Conservation (phyloP, 306 rosid species). For the Cicer cuneatum region DNA sequence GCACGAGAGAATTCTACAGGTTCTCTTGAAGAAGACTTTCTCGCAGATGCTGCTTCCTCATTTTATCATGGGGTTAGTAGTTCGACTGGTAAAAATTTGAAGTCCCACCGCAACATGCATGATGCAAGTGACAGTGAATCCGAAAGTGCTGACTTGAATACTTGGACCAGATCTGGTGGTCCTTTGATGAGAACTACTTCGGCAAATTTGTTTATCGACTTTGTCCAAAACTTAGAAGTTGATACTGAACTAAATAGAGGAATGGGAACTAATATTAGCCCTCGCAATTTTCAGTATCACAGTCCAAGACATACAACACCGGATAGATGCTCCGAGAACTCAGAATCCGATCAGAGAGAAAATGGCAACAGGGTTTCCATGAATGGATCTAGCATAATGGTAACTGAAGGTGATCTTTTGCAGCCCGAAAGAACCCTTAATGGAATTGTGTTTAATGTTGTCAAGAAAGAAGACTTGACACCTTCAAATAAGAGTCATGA, state of each 20-base stretch:
- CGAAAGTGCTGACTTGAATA: slow-evolving; percentile 64
- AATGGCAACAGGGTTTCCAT: slow-evolving; percentile 48
- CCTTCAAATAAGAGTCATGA: slow-evolving; percentile 60
- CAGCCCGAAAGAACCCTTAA: slow-evolving; percentile 88
- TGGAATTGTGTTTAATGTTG: slow-evolving; percentile 85
- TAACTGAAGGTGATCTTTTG: slow-evolving; percentile 92
- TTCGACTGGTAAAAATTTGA: slow-evolving; percentile 51
- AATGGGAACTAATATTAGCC: slow-evolving; percentile 49
- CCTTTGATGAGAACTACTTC: slow-evolving; percentile 96
- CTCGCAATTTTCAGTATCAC: slow-evolving; percentile 48
- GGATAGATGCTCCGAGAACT: slow-evolving; percentile 60
- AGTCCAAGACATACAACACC: slow-evolving; percentile 63
- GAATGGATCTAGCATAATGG: slow-evolving; percentile 66
- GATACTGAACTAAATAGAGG: slow-evolving; percentile 64
- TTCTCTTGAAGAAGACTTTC: slow-evolving; percentile 76
- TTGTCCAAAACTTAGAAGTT: slow-evolving; percentile 73
- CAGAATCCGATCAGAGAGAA: slow-evolving; percentile 61
- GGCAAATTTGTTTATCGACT: slow-evolving; percentile 75
- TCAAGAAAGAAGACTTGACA: slow-evolving; percentile 80
- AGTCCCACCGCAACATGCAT: slow-evolving; percentile 53
- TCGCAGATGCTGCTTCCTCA: slow-evolving; percentile 58
- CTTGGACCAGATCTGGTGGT: slow-evolving; percentile 97
- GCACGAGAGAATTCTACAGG: slow-evolving; percentile 94
- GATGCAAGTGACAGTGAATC: slow-evolving; percentile 91
- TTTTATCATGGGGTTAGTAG: slow-evolving; percentile 61